Base-by-base conservation (phyloP, 805 yeast genomes). In the Brettanomyces naardenensis region DNA sequence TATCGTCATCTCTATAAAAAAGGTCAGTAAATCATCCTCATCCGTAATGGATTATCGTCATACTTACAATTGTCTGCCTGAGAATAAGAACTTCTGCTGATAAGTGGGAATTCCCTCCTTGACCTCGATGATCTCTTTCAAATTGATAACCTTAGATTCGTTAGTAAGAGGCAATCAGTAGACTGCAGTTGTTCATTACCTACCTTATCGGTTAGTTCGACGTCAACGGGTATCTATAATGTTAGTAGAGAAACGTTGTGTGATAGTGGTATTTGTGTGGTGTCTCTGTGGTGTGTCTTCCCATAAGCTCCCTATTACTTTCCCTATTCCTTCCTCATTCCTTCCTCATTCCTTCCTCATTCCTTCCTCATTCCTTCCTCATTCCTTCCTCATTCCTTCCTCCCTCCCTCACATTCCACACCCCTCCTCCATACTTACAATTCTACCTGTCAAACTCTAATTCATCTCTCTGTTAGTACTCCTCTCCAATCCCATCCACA, bases 81-180 rank as follows among this genome's bases (percentile, higher is more conserved):
- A 79, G 62, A 74, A 87, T 51, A 90, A 80, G 47, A 90, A 75
- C 48, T 95, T 75, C 62, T 92, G 98, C 63, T 90, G 98, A 22
- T 84, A 78, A 9, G 97, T 97, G 2, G 97, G 96, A 39, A 90
- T 90, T 2, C 97, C 98, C 58, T 90, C 97, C 52, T 86, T 86
- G 54, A 90, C 96, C 59, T 92, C 97, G 65, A 90, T 76, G 56
- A 82, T 74, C 56, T 90, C 97, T 61, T 90, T 90, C 61, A 90
- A 78, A 35, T 81, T 75, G 30, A 54, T 50, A 34, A 58, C 61
- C 60, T 56, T 56, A 32, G 56, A 39, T 15, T 55, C 51, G 52
- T 53, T 58, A 52, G 48, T 58, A 45, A 10, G 15, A 17, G 14
- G 18, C 15, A 4, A 17, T 13, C 22, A 14, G n/a, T 26, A 13